Conservation (phyloP, 805 yeast species). For the Barnettozyma botsteinii region DNA sequence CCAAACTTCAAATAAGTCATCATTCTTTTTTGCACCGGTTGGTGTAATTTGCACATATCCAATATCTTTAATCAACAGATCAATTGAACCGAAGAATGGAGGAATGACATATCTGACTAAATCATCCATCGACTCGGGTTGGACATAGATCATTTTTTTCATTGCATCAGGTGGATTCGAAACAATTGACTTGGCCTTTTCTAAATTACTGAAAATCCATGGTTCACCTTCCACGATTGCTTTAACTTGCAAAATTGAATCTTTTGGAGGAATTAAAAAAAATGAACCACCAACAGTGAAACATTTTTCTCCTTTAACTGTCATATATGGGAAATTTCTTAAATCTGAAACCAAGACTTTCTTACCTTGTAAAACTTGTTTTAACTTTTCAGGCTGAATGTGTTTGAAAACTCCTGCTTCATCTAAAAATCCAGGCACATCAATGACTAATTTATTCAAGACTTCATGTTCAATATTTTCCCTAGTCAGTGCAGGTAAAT, state of each 20-base stretch:
- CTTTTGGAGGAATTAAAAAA: slow-evolving; percentile 48
- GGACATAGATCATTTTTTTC: slow-evolving; percentile 25
- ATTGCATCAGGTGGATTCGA: slow-evolving; percentile 24
- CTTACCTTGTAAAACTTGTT: slow-evolving; percentile 28
- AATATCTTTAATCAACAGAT: slow-evolving; percentile 56
- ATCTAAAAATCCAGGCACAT: slow-evolving; percentile 35
- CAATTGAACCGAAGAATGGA: slow-evolving; percentile 64
- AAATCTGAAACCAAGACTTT: slow-evolving; percentile 27
- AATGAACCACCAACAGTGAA: slow-evolving; percentile 58
- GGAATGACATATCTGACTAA: slow-evolving; percentile 51
- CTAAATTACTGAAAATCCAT: slow-evolving; percentile 26
- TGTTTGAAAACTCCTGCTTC: slow-evolving; percentile 24
- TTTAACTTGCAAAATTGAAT: slow-evolving; percentile 42
- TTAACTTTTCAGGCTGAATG: slow-evolving; percentile 26
- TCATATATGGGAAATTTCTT: slow-evolving; percentile 25
- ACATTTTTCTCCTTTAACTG: slow-evolving; percentile 40
- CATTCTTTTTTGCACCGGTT: slow-evolving; percentile 39
- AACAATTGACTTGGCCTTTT: slow-evolving; percentile 29
- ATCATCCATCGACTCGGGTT: slow-evolving; percentile 25
- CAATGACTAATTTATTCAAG: slow-evolving; percentile 27
- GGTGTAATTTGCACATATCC: slow-evolving; percentile 60
- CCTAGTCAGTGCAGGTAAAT: slow-evolving; percentile 70
- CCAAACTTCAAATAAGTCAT: slow-evolving; percentile 40
- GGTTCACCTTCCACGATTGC: slow-evolving; percentile 36
- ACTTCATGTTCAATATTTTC: slow-evolving; percentile 37